Base-by-base conservation (phyloP, 2,329 filamentous ascomycete genomes). In the Venturia aucupariae region DNA sequence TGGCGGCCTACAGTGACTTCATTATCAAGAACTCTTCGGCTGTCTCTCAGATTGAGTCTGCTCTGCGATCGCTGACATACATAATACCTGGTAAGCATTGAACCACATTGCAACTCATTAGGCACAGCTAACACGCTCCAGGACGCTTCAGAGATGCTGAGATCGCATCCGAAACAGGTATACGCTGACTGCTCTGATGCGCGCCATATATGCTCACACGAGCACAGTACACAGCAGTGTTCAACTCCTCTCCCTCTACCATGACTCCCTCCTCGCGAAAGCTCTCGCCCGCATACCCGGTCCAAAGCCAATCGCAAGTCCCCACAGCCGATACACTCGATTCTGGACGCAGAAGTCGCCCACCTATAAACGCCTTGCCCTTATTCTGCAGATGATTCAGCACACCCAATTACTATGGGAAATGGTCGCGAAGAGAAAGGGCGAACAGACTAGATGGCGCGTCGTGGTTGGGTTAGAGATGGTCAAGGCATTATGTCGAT, bases 381-480 rank as follows among this genome's bases (percentile, higher is more conserved):
- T 92, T 68, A 80, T 92, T 4, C 79, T 99, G 60, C 91, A 96
- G 73, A 89, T 96, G 77, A 89, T 97, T 32, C 90, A 94, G 69
- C 97, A 97, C 73, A 96, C 92, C 0, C 91, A 99, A 77, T 80
- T 99, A 38, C 79, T 99, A n/a, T 94, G 93, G 84, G 94, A 99
- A 75, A 99, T 99, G 94, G 85, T 89, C 35, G 92, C 92, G 35
- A 95, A 96, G 76, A 84, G 93, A 60, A 87, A 87, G 67, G 90
- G 90, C 22, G 92, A 95, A 75, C 86, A 84, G 71, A 77, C 88
- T 32, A 85, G 92, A 38, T 99, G 94, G 94, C 86, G 90, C 62
- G 86, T 95, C 0, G 86, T 97, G 6, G 86, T 97, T 13, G 73
- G 95, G 3, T 80, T 99, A 27, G 94, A 99, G 77, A 82, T 85